These are phyloP conservation scores for Hygrophoropsis aurantiaca DNA, from an alignment of 768 basidiomycete species.

Conservation along the genomic window DNA sequence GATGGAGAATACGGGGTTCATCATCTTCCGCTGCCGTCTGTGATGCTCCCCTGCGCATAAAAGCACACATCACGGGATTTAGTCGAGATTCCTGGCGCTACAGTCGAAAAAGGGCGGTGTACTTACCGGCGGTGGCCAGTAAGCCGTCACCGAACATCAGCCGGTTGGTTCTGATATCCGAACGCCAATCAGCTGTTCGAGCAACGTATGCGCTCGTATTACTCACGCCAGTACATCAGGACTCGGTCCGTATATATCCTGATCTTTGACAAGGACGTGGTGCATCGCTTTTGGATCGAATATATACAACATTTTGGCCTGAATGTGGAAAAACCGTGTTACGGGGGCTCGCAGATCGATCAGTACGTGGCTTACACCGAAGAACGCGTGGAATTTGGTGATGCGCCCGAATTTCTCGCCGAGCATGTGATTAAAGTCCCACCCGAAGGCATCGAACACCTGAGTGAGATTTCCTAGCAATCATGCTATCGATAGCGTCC, in stretches of 20 bases:
- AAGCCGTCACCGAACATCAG: conserved; percentile 48
- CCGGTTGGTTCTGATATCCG: conserved; percentile 36
- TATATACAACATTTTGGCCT: conserved; percentile 53
- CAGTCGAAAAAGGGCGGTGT: neutral
- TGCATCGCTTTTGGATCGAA: conserved; percentile 48
- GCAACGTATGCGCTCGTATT: conserved; percentile 41
- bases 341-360: neutral
- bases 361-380: conserved; percentile 37
- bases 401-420: conserved; percentile 37
- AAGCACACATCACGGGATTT: too few species aligned
- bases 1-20: conserved; percentile 45
- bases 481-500: too few species aligned
- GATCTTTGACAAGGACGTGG: conserved; percentile 47
- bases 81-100: neutral
- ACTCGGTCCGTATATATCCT: conserved; percentile 48
- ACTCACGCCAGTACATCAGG: conserved; percentile 41
- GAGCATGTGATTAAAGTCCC: conserved; percentile 35
- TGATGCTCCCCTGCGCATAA: conserved; percentile 37
- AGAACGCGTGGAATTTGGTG: conserved; percentile 46
- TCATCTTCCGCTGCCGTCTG: conserved; percentile 41
- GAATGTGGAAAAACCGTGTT: neutral
- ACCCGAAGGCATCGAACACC: too few species aligned
- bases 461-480: too few species aligned
- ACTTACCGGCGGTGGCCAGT: conserved; percentile 26
- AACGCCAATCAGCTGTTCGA: neutral